Base-by-base conservation (phyloP, 106 monocot genomes). In the Amphibolis antarctica region DNA sequence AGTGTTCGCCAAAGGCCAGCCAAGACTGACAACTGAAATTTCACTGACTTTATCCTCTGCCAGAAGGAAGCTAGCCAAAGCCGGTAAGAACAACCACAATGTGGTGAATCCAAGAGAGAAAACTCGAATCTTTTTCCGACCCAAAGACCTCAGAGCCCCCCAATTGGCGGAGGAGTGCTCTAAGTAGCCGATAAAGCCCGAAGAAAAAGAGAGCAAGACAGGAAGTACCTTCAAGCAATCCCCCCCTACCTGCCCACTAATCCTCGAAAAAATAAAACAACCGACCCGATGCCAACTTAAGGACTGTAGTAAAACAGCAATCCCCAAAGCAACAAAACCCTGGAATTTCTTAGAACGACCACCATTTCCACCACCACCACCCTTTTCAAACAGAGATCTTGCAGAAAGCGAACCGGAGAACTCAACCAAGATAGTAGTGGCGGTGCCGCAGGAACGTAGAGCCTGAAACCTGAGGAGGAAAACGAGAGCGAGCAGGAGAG, bases 1-100 rank as follows among this genome's bases (percentile, higher is more conserved):
- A 1, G 84, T 73, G 49, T 96, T 90, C 9, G 77, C 30, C 61
- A 98, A 53, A 14, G 87, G 82, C 91, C 90, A 98, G 0, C 84
- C 80, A 49, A 85, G 49, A 45, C 24, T 46, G 24, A 22, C 50
- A 10, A 88, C 5, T 2, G 80, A 77, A 9, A 77, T 18, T 28
- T 72, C 60, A 48, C 22, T 25, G 1, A 7, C 60, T 13, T 15
- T 48, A 18, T 67, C 60, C 29, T 50, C 59, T 15, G 26, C n/a
- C 9, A 76, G 20, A 26, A 82, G 26, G 31, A 84, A 73, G 42
- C 75, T 71, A 27, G 64, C 43, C 7, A 69, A 55, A 4, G 92
- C 87, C 1, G 87, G 84, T 46, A 88, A 28, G 59, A 82, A 79
- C 63, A 92, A 82, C 53, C 88, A 64, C 24, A 59, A 69, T 0